phyloP scores from a whole-genome alignment of 2,329 filamentous ascomycete genomes.

The Fusarium chlamydosporum region DNA sequence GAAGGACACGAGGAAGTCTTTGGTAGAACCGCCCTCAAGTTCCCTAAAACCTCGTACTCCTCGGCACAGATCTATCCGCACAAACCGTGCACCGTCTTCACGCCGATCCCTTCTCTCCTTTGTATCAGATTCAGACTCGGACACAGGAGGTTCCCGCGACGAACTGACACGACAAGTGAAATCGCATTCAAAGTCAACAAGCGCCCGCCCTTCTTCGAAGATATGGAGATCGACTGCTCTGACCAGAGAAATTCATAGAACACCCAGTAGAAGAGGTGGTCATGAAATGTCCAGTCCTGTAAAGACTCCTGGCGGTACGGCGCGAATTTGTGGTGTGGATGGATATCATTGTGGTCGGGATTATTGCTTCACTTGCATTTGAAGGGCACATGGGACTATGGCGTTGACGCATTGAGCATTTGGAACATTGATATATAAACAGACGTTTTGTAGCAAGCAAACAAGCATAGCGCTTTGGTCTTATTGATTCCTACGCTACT shows the following conservation, averaged over 20 bases:
- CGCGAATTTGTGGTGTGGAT: constrained; percentile 67
- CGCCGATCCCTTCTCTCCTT: constrained; percentile 61
- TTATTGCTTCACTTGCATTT: constrained; percentile 72
- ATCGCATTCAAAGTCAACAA: constrained; percentile 36
- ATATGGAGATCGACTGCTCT: constrained; percentile 51
- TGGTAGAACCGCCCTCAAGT: constrained; percentile 31
- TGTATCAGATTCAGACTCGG: constrained; percentile 59
- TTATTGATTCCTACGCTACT: constrained; percentile 49
- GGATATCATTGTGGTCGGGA: constrained; percentile 69
- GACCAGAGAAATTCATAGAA: constrained; percentile 51
- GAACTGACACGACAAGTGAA: constrained; percentile 47
- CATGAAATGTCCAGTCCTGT: constrained; percentile 48
- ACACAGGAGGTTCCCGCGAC: constrained; percentile 58
- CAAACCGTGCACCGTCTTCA: constrained; percentile 52
- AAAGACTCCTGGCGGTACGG: constrained; percentile 65
- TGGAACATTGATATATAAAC: neutral
- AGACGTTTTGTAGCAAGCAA: constrained; percentile 11
- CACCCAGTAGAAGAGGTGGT: constrained; percentile 47
- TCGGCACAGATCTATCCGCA: constrained; percentile 44
- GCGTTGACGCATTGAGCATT: neutral
- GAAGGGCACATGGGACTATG: neutral
- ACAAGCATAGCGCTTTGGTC: constrained; percentile 36
- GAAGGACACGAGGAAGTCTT: constrained; percentile 1
- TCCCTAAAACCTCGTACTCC: constrained; percentile 50
- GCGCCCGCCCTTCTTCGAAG: constrained; percentile 33